Conservation (phyloP, 2,329 filamentous ascomycete genomes). For the Talaromyces sp. region DNA sequence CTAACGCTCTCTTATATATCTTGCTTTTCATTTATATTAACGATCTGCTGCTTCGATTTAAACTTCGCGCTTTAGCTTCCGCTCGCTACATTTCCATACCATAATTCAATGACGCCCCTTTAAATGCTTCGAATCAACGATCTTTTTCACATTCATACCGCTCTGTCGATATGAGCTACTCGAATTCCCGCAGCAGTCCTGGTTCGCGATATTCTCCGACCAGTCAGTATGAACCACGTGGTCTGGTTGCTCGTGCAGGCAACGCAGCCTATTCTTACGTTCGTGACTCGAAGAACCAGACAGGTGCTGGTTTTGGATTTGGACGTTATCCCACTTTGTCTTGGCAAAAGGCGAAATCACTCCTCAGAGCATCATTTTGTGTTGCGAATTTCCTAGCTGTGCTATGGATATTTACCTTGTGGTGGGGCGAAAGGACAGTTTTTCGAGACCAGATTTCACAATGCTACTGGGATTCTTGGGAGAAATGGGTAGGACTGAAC, state of each 20-base stretch:
- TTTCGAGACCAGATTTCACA: constrained; percentile 67
- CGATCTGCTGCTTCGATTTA: too few species aligned
- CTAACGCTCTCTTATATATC: neutral
- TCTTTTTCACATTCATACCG: neutral
- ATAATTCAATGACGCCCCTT: constrained; percentile 8
- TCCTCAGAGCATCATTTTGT: constrained; percentile 26
- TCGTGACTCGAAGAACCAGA: constrained; percentile 23
- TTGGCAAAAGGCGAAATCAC: constrained; percentile 19
- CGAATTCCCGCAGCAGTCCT: constrained; percentile 28
- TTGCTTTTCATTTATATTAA: neutral
- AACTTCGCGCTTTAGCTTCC: neutral
- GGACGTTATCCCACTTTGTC: constrained; percentile 16
- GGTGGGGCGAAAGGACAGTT: constrained; percentile 80
- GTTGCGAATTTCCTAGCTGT: constrained; percentile 64
- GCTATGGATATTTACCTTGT: constrained; percentile 72
- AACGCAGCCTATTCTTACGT: constrained; percentile 23
- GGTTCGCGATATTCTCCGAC: constrained; percentile 26
- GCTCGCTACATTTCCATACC: neutral
- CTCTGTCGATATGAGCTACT: constrained; percentile 31
- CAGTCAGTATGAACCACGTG: constrained; percentile 16
- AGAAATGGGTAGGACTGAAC: constrained; percentile 69
- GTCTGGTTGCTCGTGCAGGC: constrained; percentile 18
- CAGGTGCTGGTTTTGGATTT: constrained; percentile 15
- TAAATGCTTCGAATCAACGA: neutral
- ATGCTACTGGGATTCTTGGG: constrained; percentile 85